Evolutionary conservation across 2,329 filamentous ascomycete species (phyloP), one percentile per base, ranked within the genome.

Genomic region (Penicillium corylophilum): DNA sequence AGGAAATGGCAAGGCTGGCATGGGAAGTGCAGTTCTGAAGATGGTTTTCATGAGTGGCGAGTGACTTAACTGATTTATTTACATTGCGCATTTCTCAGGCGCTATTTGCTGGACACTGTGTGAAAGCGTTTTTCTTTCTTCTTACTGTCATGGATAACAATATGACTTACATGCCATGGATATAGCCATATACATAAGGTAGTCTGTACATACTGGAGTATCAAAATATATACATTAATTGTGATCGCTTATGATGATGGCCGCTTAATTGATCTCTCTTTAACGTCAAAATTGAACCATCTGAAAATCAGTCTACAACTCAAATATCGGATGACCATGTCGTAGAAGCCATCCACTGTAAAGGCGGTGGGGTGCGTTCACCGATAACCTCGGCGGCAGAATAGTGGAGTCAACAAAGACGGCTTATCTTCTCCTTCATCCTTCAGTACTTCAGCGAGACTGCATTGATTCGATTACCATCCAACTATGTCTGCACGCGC

Each of bases 401-500:
- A 66, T 60, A 26, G 55, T 53, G 57, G 39, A 53, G 44, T 33
- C 48, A 31, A 50, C 26, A 49, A 44, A 35, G 16, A 40, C 39
- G 23, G 18, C 39, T 41, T 41, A 41, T 41, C 39, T 24, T 40
- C 12, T 26, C 39, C 22, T 10, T 18, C 26, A 9, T 41, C 26
- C 39, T 41, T 41, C 38, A 40, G 39, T 20, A 16, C 13, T 13
- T 24, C 13, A 26, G 24, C 39, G 12, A 22, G 20, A 13, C 16
- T 38, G 35, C 35, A 38, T 38, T 20, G 16, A 38, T 22, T 38
- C 4, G 35, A 22, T 23, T n/a, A 15, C 46, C 9, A 5, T 42
- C 23, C 61, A 72, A 64, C 18, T n/a, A 79, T 79, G 76, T 60
- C 76, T 39, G 58, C 67, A 26, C 72, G 74, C 56, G 76, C 77